phyloP scores from a whole-genome alignment of 192 early-diverging fungal genomes.

The Coemansia sp. region DNA sequence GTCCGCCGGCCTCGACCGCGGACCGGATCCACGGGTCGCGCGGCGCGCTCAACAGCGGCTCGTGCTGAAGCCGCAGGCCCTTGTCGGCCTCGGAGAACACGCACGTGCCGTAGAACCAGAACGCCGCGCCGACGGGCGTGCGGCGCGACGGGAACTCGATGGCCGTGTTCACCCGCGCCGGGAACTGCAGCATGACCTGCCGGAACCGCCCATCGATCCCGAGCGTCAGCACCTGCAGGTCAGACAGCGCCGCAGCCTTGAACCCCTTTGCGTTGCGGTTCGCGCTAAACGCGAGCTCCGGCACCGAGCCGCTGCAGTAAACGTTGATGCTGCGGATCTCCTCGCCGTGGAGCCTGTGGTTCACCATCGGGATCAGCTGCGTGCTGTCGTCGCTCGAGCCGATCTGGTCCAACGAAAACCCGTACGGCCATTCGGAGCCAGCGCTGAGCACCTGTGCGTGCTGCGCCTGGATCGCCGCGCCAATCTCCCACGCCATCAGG shows the following conservation, averaged over 20 bases:
- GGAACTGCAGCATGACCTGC: slow-evolving; percentile 12
- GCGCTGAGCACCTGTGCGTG: not conserved
- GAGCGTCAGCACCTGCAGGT: slow-evolving; percentile 15
- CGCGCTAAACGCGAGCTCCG: not conserved
- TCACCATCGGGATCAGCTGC: slow-evolving; percentile 11
- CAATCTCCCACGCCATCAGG: slow-evolving; percentile 21
- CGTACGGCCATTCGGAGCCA: not conserved
- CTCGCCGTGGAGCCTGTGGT: slow-evolving; percentile 15
- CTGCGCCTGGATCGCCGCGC: slow-evolving; percentile 2
- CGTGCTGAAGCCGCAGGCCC: slow-evolving; percentile 12
- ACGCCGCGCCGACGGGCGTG: not conserved
- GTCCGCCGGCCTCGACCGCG: not conserved
- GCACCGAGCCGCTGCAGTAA: not conserved
- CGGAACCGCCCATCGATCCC: slow-evolving; percentile 20
- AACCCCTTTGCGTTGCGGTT: slow-evolving; percentile 6
- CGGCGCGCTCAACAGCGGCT: not conserved
- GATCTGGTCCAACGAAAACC: not conserved
- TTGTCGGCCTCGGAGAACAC: slow-evolving; percentile 23
- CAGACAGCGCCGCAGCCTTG: slow-evolving; percentile 1
- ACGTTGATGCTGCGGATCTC: slow-evolving; percentile 5
- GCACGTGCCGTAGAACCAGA: slow-evolving; percentile 13
- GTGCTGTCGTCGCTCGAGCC: not conserved
- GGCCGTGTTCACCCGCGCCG: slow-evolving; percentile 7
- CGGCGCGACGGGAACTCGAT: slow-evolving; percentile 6
- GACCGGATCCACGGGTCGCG: slow-evolving; percentile 11